Conservation (phyloP, 1,139 yeast genomes). For the Debaryomycetaceae sp. region DNA sequence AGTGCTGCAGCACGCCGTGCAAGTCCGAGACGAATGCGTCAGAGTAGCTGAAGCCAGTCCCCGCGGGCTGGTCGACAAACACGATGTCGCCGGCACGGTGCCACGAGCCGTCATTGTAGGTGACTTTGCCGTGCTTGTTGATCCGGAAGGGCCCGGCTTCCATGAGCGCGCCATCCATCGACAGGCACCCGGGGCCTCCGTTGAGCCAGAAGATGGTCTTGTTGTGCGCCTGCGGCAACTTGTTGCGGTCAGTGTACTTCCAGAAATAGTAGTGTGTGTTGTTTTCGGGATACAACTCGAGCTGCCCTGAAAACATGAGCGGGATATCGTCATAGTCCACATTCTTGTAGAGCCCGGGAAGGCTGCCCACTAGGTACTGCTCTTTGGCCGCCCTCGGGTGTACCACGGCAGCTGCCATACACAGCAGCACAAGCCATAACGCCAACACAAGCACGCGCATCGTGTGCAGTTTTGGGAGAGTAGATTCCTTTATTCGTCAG, state of each 20-base stretch:
- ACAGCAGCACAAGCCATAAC: too few relatives aligned
- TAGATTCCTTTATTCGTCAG: too few relatives aligned
- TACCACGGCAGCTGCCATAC: too few relatives aligned
- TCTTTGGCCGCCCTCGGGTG: too few relatives aligned
- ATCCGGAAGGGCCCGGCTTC: constrained; percentile 89
- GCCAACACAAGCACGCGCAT: too few relatives aligned
- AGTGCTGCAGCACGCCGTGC: constrained; percentile 53
- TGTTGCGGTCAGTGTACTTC: constrained; percentile 48
- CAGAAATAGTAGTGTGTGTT: constrained; percentile 76
- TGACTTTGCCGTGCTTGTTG: constrained; percentile 36
- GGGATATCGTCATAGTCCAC: constrained; percentile 35
- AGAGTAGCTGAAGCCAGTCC: constrained; percentile 82
- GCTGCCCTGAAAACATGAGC: constrained; percentile 69
- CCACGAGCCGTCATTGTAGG: constrained; percentile 79
- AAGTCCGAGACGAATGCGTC: constrained; percentile 56
- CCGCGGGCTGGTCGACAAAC: constrained; percentile 92
- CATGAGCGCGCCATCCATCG: constrained; percentile 95
- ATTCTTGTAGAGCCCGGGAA: constrained; percentile 39
- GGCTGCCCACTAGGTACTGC: constrained; percentile 30
- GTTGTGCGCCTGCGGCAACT: constrained; percentile 25
- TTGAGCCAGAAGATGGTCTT: constrained; percentile 79
- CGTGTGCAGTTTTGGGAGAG: too few relatives aligned
- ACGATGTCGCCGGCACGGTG: constrained; percentile 71
- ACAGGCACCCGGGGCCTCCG: constrained; percentile 97
- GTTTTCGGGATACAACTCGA: constrained; percentile 49